Evolutionary conservation across 2,329 filamentous ascomycete genomes (phyloP).

Genomic region (Paramyrothecium sp.): DNA sequence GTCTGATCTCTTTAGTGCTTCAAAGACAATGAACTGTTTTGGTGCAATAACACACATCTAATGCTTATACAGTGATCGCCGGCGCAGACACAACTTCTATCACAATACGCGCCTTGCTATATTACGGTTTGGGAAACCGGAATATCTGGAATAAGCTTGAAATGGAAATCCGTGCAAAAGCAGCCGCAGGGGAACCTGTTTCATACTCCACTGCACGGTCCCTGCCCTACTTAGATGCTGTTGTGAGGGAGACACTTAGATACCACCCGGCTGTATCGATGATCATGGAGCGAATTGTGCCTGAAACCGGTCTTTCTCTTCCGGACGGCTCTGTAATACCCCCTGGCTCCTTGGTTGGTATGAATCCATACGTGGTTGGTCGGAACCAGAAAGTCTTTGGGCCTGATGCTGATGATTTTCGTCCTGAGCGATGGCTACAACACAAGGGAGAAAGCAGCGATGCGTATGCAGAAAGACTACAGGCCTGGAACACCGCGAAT

Average conservation of each 20-base stretch:
- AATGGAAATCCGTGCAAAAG: conserved; percentile 11
- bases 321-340: conserved; percentile 27
- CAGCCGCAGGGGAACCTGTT: neutral
- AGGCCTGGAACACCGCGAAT: conserved; percentile 32
- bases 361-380: conserved; percentile 32
- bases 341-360: conserved; percentile 29
- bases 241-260: conserved; percentile 45
- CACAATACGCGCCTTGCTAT: conserved; percentile 18
- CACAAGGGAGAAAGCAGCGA: conserved; percentile 15
- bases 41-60: neutral
- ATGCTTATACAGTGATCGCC: conserved; percentile 12
- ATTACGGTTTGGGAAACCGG: conserved; percentile 17
- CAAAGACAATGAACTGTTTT: neutral
- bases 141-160: conserved; percentile 13
- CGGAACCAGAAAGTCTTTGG: conserved; percentile 38
- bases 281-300: conserved; percentile 43
- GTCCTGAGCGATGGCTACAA: conserved; percentile 36
- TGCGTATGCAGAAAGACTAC: conserved; percentile 21
- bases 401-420: conserved; percentile 38
- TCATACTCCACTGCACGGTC: conserved; percentile 2
- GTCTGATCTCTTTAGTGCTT: no score
- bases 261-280: conserved; percentile 42
- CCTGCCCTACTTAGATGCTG: conserved; percentile 27
- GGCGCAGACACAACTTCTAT: conserved; percentile 21
- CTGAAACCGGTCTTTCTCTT: conserved; percentile 29